Conservation (phyloP, 495 filamentous ascomycete genomes). For the Bombardia bombarda region DNA sequence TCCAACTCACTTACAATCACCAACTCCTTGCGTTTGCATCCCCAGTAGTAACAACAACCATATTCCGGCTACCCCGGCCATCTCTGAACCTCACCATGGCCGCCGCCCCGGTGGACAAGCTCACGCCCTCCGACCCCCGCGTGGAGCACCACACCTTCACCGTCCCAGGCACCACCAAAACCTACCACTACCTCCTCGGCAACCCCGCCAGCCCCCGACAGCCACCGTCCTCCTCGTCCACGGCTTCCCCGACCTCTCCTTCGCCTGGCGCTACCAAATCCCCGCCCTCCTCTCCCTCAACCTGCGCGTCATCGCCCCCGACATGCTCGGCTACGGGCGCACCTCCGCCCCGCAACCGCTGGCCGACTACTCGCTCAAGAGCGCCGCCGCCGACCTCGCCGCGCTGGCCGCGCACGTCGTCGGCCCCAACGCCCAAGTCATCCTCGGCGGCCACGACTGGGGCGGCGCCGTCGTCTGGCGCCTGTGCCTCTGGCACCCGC, state of each 20-base stretch:
- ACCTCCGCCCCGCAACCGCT: slow-evolving; percentile 49
- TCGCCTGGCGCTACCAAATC: slow-evolving; percentile 79
- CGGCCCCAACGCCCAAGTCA: neutral
- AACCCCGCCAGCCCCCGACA: slow-evolving; percentile 46
- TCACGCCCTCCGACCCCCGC: slow-evolving; percentile 55
- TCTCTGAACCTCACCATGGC: too few species aligned
- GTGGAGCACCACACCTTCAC: slow-evolving; percentile 52
- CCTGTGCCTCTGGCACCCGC: slow-evolving; percentile 61
- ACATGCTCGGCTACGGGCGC: slow-evolving; percentile 60
- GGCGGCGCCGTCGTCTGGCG: slow-evolving; percentile 52
- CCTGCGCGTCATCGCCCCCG: slow-evolving; percentile 41
- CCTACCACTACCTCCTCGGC: slow-evolving; percentile 64
- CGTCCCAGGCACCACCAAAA: slow-evolving; percentile 44
- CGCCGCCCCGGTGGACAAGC: slow-evolving; percentile 35
- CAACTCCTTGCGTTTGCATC: too few species aligned
- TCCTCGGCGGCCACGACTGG: slow-evolving; percentile 51
- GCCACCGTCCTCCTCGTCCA: slow-evolving; percentile 58
- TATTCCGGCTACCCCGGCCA: too few species aligned
- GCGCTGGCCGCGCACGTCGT: slow-evolving; percentile 7
- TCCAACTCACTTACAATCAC: too few species aligned
- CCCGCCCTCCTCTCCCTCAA: slow-evolving; percentile 56
- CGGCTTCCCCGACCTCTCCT: slow-evolving; percentile 55
- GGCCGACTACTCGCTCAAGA: slow-evolving; percentile 55
- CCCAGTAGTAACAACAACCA: too few species aligned
- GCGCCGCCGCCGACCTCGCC: slow-evolving; percentile 54